Evolutionary conservation across 169 alveolate species (phyloP), one percentile per base, ranked within the genome.

Genomic region (Pseudocohnilembus persalinus): DNA sequence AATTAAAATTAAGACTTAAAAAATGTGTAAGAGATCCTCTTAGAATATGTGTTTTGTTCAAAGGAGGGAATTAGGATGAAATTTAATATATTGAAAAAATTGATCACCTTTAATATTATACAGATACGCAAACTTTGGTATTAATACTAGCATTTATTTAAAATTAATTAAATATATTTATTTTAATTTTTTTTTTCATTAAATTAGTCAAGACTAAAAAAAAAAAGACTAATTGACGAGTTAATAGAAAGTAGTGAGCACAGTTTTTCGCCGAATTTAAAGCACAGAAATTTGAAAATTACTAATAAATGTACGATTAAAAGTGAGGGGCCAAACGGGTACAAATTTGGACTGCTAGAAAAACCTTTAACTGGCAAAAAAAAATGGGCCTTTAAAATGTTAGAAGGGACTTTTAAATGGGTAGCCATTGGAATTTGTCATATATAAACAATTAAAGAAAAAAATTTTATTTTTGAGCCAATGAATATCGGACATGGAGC

Each of bases 401-500:
- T 20, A 11, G 68, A 49, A 49, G 68, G 68, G 68, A 49, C 68
- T 11, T 49, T 49, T 73, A 73, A 73, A 6, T 73, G 76, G 76
- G 28, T 26, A 73, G 76, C 76, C 1, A 6, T 73, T n/a, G 76
- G 76, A 15, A 29, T 73, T n/a, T 73, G 76, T 28, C 76, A n/a
- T 26, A 73, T n/a, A 73, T 1, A 73, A n/a, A 29, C 31, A 28
- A 73, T 73, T 73, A 26, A 26, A n/a, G 76, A 26, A 26, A 73
- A 73, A 73, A 73, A 73, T 4, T 73, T n/a, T 73, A 28, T 26
- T n/a, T 73, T 73, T 29, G 28, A 73, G 1, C 31, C 31, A 15
- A 6, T 15, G 20, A n/a, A 73, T n/a, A n/a, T 73, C 28, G 76
- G 76, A 73, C 76, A 73, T 73, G 76, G 76, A 73, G 76, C 76